A percentile compares a stretch with the other conserved stretches of the same genome.
phyloP scores from a whole-genome alignment of 768 basidiomycete genomes.

The Strobilomyces dryophilus region DNA sequence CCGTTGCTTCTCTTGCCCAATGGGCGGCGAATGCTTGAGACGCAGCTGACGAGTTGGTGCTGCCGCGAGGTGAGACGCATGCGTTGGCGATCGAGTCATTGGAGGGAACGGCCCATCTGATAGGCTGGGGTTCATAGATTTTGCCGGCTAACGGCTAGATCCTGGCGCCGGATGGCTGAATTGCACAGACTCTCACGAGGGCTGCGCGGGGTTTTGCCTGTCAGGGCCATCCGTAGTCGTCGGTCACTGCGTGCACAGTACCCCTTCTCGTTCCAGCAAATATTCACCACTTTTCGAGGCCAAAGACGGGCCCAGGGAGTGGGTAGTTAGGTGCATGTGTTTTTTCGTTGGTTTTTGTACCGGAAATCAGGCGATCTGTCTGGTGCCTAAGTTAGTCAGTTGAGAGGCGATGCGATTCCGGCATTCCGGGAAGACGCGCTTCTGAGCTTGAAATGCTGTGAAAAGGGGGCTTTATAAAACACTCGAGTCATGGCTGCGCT shows the following conservation, averaged over 20 bases:
- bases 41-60: no score
- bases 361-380: not conserved
- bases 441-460: slow-evolving; percentile 38
- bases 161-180: slow-evolving; percentile 4
- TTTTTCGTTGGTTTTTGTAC: slow-evolving; percentile 1
- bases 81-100: no score
- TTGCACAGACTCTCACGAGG: not conserved
- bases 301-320: not conserved
- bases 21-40: no score
- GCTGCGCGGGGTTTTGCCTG: slow-evolving; percentile 4
- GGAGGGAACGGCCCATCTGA: not conserved
- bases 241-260: slow-evolving; percentile 6
- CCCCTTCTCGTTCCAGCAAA: not conserved
- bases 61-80: no score
- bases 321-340: not conserved
- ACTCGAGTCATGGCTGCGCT: slow-evolving; percentile 22
- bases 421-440: slow-evolving; percentile 22
- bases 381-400: slow-evolving; percentile 6
- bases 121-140: slow-evolving; percentile 7
- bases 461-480: slow-evolving; percentile 27
- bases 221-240: slow-evolving; percentile 14
- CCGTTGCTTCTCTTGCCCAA: no score
- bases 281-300: not conserved
- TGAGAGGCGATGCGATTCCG: slow-evolving; percentile 21
- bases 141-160: slow-evolving; percentile 7